phyloP scores from a whole-genome alignment of 2,329 filamentous ascomycete species.

The Talaromyces sp. region DNA sequence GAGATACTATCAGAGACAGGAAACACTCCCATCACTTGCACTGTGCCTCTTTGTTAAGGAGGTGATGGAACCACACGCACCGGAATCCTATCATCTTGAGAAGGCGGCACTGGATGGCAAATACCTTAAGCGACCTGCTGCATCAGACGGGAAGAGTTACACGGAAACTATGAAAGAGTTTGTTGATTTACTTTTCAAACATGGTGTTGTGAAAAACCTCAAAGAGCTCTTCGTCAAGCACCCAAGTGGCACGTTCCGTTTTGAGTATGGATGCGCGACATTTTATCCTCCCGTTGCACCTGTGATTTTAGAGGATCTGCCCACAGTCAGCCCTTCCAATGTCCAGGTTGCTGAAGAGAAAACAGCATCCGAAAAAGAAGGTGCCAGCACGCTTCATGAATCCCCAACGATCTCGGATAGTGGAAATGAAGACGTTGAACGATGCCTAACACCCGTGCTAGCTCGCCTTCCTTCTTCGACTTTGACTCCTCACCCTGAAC shows the following conservation, averaged over 20 bases:
- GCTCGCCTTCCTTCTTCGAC: too few species aligned
- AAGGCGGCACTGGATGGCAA: neutral
- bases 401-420: too few species aligned
- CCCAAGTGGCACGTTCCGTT: neutral
- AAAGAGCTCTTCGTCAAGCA: neutral
- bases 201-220: neutral
- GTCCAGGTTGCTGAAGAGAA: too few species aligned
- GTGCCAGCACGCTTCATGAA: too few species aligned
- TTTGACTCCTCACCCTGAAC: too few species aligned
- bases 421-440: too few species aligned
- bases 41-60: neutral
- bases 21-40: neutral
- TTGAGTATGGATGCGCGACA: neutral
- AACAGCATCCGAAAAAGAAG: too few species aligned
- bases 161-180: neutral
- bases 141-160: neutral
- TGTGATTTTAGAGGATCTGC: too few species aligned
- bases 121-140: neutral
- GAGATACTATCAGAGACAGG: neutral
- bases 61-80: neutral
- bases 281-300: neutral
- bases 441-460: too few species aligned
- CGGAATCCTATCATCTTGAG: neutral
- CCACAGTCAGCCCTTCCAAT: too few species aligned
- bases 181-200: neutral